A percentile compares a stretch with the other conserved stretches of the same genome.
Evolutionary conservation across 345 rosid genomes (phyloP).

Genomic region (Populus euphratica): DNA sequence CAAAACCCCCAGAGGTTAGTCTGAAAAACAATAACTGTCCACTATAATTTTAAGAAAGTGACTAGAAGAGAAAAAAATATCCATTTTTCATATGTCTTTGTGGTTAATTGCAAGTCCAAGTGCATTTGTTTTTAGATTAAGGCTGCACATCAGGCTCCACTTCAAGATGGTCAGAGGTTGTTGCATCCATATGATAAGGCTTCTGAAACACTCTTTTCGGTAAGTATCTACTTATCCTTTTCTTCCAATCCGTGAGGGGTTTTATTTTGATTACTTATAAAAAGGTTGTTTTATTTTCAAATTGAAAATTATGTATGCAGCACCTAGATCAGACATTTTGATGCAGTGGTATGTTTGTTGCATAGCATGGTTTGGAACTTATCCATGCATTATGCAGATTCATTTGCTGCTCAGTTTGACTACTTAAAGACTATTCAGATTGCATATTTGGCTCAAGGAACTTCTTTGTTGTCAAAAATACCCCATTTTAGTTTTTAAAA

Average conservation of each 20-base stretch:
- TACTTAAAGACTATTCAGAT: background rate
- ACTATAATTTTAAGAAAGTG: conserved; percentile 4
- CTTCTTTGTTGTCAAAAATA: background rate
- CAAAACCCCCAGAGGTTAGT: conserved; percentile 76
- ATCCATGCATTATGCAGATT: background rate
- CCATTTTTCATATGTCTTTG: conserved; percentile 4
- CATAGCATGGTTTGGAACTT: background rate
- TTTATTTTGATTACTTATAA: conserved; percentile 2
- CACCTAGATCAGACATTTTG: background rate
- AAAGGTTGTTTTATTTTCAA: background rate
- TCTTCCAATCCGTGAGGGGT: background rate
- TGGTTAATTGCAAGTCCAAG: conserved; percentile 9
- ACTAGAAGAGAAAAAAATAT: background rate
- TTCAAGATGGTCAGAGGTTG: conserved; percentile 59
- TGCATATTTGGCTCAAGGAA: background rate
- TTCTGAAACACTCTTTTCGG: conserved; percentile 81
- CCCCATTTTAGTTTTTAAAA: background rate
- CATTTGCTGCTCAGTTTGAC: background rate
- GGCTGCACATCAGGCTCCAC: conserved; percentile 34
- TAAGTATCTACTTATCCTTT: conserved; percentile 30
- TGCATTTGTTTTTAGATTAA: conserved; percentile 40
- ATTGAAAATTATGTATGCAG: background rate
- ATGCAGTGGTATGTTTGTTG: background rate
- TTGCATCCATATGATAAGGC: conserved; percentile 82
- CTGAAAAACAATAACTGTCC: conserved; percentile 11